Conservation (phyloP, 768 basidiomycete species). For the Favolaschia claudopus region DNA sequence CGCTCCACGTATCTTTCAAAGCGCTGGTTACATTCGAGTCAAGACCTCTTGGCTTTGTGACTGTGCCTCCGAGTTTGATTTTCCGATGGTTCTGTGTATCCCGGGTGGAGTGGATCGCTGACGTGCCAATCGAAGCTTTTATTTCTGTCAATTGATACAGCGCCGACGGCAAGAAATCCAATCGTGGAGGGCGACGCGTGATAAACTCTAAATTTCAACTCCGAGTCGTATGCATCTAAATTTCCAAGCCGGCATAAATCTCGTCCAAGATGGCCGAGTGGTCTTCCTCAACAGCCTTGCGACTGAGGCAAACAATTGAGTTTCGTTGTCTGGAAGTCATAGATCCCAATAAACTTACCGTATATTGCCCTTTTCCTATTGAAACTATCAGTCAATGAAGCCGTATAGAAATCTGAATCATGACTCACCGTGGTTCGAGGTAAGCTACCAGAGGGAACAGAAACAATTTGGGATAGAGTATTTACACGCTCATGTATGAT, state of each 20-base stretch:
- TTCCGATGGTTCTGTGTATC: too few species aligned
- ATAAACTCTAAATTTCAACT: too few species aligned
- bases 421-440: slow-evolving; percentile 3
- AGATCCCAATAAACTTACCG: background rate
- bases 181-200: too few species aligned
- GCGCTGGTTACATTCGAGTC: too few species aligned
- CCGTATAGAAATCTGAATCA: background rate
- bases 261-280: background rate
- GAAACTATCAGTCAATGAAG: background rate
- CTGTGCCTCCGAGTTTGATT: too few species aligned
- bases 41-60: too few species aligned
- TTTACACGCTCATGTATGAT: slow-evolving; percentile 39
- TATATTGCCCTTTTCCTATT: slow-evolving; percentile 15
- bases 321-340: background rate
- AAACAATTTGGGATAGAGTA: slow-evolving; percentile 29
- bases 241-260: slow-evolving; percentile 8
- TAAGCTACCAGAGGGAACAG: background rate
- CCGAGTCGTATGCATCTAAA: too few species aligned
- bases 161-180: too few species aligned
- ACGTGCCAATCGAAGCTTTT: too few species aligned
- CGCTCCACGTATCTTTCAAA: too few species aligned
- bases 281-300: slow-evolving; percentile 17
- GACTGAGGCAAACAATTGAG: background rate
- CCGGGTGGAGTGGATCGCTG: too few species aligned
- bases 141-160: too few species aligned